Base-by-base conservation (phyloP, 2,329 filamentous ascomycete genomes). In the Tricladium varicosporioides region DNA sequence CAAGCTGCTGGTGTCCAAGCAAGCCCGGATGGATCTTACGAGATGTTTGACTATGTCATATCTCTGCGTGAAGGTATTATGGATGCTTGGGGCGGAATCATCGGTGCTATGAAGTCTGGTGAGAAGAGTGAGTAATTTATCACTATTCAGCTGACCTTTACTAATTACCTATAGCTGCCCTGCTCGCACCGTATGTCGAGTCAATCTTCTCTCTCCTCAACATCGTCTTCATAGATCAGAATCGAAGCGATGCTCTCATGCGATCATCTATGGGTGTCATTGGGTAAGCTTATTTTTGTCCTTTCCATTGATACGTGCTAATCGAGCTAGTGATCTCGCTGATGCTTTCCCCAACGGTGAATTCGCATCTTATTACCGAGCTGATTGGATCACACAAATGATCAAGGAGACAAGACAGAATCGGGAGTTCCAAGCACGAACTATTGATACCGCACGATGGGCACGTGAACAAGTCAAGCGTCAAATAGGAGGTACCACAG, bases 61-160 rank as follows among this genome's bases (percentile, higher is more conserved):
- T 96, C 92, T 16, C 82, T 99, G 49, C 88, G 94, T 53, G 95
- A 99, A 72, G 94, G 93, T 66, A 97, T 99, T 65, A 96, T 97
- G 88, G 94, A 99, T 80, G 94, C 94, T 33, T 99, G 95, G 92
- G 92, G 92, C 68, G 94, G 94, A 65, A 94, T 96, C 64, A 92
- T 99, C 70, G 86, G 93, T 72, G 92, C 94, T 53, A 92, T 97
- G 88, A 96, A 94, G 79, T 76, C 81, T 51, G 90, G 87, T 69
- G 79, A 78, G 69, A 93, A 93, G 79, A 86, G 87, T 89, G 74
- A 73, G 85, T 76, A 15, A 48, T 15, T 40, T 45, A 4, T 18
- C 5, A 3, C 15, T 27, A 7, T 27, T 8, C 15, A 18, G 31
- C 10, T 15, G 42, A 19, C 51, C 10, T 13, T 15, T 15, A 51